Base-by-base conservation (phyloP, 371 early-diverging fungal genomes). In the Mucor indicus region DNA sequence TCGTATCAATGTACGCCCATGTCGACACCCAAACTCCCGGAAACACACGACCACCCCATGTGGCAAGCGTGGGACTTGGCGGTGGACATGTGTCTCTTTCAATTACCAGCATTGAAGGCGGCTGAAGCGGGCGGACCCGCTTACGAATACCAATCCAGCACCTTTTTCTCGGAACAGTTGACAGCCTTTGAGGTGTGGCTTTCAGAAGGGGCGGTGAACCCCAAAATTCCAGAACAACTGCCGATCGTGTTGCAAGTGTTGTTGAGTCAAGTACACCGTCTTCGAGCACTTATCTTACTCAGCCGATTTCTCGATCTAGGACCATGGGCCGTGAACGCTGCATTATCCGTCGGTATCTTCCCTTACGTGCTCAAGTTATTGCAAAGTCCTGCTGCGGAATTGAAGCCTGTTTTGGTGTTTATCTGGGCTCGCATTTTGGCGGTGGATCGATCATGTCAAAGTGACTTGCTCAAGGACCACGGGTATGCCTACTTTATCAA, bases 181-280 rank as follows among this genome's bases (percentile, higher is more conserved):
- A 91, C 93, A 19, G 97, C 96, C 0, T 98, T 98, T 57, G 95
- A 96, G 55, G 90, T 96, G 8, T 98, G 98, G 98, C 75, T 98
- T 25, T 67, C 85, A n/a, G 89, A 80, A 58, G 85, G 84, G 23
- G 74, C 86, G 31, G 77, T 82, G 27, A 64, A 75, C 16, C 77
- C 82, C 17, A 83, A 83, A 27, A 85, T 91, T 2, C 96, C 98
- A 0, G 90, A 91, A 53, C 97, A 97, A 64, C 67, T 98, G 41
- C 97, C 98, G 2, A 93, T 96, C 47, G 92, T 98, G 4, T 73
- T 98, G 21, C 98, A 98, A 56, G 98, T 98, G 10, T 65, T 98
- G 29, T 73, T 98, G 16, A 90, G 91, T 67, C 97, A 98, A 64
- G 88, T 87, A 12, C 96, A 96, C 77, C 85, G 98, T 17, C 63